Evolutionary conservation across 1,139 yeast species (phyloP).

Genomic region (Pichia sp.): DNA sequence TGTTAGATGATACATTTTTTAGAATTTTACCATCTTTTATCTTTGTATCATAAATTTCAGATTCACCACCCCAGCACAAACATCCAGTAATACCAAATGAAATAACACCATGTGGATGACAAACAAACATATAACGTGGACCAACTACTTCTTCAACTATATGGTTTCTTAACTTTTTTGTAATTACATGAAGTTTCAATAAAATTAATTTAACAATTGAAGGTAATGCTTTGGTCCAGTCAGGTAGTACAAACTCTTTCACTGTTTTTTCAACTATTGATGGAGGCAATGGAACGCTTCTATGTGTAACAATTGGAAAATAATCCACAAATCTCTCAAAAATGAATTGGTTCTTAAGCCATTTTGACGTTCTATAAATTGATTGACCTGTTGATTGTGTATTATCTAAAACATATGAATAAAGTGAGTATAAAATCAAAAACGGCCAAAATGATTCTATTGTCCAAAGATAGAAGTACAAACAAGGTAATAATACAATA

Average conservation of each 20-base stretch:
- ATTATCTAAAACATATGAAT: conserved; percentile 53
- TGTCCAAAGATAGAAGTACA: conserved; percentile 43
- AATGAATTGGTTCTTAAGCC: conserved; percentile 50
- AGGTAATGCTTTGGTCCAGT: conserved; percentile 9
- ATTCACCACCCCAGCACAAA: conserved; percentile 12
- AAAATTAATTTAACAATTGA: neutral
- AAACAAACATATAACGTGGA: conserved; percentile 80
- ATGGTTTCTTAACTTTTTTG: conserved; percentile 3
- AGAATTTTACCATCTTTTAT: neutral
- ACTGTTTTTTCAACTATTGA: conserved; percentile 39
- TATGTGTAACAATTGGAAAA: conserved; percentile 75
- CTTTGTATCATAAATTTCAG: neutral
- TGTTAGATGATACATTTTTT: neutral
- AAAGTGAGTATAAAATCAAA: conserved; percentile 42
- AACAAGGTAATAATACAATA: conserved; percentile 56
- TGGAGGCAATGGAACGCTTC: conserved; percentile 66
- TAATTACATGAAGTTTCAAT: neutral
- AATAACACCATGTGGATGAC: conserved; percentile 95
- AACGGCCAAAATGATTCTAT: conserved; percentile 51
- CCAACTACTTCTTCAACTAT: conserved; percentile 42
- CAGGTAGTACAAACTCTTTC: conserved; percentile 6
- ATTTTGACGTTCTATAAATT: conserved; percentile 47
- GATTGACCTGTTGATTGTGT: conserved; percentile 74
- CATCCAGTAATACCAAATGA: conserved; percentile 83
- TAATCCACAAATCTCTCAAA: conserved; percentile 75